Evolutionary conservation across 495 filamentous ascomycete species (phyloP).

Genomic region (Corynascus novoguineensis): DNA sequence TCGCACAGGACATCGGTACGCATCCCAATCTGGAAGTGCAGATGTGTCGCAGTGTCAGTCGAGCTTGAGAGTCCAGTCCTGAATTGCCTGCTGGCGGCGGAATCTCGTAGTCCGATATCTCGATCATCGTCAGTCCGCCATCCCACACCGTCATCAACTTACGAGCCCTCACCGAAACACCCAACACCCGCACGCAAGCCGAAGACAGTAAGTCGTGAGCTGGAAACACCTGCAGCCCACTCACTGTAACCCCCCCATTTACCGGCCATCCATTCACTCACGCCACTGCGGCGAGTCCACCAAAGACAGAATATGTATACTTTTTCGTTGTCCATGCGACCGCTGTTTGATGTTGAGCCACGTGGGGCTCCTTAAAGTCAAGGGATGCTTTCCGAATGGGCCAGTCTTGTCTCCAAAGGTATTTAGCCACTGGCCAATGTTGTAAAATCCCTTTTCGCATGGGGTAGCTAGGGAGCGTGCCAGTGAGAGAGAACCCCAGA

Average conservation of each 20-base stretch:
- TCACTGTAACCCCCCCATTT: background rate
- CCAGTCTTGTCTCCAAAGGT: background rate
- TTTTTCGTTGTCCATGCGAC: background rate
- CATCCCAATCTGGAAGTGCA: background rate
- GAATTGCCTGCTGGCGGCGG: too few species aligned
- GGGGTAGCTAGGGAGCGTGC: background rate
- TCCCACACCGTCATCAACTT: too few species aligned
- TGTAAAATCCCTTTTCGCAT: background rate
- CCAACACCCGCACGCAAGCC: too few species aligned
- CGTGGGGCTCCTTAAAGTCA: background rate
- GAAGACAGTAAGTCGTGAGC: background rate
- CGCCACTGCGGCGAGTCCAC: background rate
- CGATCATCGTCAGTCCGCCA: background rate
- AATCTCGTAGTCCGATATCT: background rate
- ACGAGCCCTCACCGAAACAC: background rate
- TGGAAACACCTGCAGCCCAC: background rate
- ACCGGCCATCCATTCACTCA: background rate
- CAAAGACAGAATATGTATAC: constrained; percentile 1
- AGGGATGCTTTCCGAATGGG: background rate
- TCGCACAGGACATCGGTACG: background rate
- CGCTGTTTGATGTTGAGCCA: background rate
- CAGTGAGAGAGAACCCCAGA: background rate
- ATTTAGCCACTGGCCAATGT: background rate
- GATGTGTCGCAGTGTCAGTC: constrained; percentile 7
- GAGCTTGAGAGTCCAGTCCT: constrained; percentile 1